Conservation (phyloP, 2,329 filamentous ascomycete species). For the Phymatotrichopsis omnivora region DNA sequence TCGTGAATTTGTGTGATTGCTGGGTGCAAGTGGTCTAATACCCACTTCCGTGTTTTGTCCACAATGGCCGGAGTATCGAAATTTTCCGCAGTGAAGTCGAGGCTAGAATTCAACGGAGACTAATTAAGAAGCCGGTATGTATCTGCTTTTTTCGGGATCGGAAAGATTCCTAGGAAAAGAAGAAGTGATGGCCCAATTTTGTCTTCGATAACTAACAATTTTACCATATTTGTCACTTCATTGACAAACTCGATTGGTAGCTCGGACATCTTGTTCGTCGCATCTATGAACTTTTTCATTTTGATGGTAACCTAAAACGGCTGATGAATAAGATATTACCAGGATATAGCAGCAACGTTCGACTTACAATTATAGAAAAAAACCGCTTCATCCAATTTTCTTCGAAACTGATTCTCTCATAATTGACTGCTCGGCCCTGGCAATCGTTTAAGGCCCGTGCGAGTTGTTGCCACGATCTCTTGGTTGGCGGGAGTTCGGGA, state of each 20-base stretch:
- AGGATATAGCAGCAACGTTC: too few relatives aligned
- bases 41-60: too few relatives aligned
- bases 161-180: slow-evolving; percentile 4
- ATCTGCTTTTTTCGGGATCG: neutral
- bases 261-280: neutral
- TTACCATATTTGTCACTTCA: slow-evolving; percentile 3
- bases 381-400: slow-evolving; percentile 15
- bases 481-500: neutral
- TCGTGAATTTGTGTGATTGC: slow-evolving; percentile 9
- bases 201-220: neutral
- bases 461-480: slow-evolving; percentile 4
- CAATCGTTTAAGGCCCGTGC: neutral
- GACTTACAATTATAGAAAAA: slow-evolving; percentile 14
- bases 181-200: slow-evolving; percentile 2
- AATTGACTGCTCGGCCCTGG: neutral
- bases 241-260: slow-evolving; percentile 13
- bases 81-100: too few relatives aligned
- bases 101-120: slow-evolving; percentile 9
- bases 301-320: slow-evolving; percentile 7
- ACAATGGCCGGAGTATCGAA: too few relatives aligned
- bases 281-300: slow-evolving; percentile 4
- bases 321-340: neutral
- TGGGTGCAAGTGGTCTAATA: neutral
- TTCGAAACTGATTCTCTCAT: slow-evolving; percentile 1
- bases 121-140: slow-evolving; percentile 1